These are phyloP conservation scores for Seiridium cupressi DNA, from an alignment of 2,329 filamentous ascomycete genomes.

Conservation along the genomic window DNA sequence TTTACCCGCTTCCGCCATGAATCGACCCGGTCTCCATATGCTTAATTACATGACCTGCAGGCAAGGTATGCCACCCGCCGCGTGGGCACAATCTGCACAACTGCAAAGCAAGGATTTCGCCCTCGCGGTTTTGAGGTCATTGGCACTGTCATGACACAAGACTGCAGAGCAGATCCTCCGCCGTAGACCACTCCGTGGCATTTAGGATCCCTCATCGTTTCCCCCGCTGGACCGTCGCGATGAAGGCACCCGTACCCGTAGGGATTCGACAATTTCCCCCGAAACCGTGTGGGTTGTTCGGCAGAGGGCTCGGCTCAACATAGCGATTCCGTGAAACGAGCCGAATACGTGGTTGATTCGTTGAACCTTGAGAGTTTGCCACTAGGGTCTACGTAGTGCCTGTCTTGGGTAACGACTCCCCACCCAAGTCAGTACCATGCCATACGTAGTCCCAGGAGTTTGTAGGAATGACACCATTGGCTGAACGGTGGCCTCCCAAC, in stretches of 20 bases:
- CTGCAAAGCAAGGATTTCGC: neutral
- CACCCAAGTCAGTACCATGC: neutral
- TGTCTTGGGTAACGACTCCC: constrained; percentile 3
- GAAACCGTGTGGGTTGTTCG: neutral
- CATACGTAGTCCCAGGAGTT: neutral
- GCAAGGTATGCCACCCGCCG: neutral
- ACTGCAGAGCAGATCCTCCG: neutral
- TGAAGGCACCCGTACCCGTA: neutral
- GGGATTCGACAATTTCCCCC: neutral
- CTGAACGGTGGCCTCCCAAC: neutral
- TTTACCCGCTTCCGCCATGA: neutral
- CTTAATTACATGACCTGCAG: neutral
- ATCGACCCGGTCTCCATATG: neutral
- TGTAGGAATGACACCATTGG: neutral
- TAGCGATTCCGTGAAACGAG: neutral
- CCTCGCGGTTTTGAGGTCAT: neutral
- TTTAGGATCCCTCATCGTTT: neutral
- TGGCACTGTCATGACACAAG: constrained; percentile 1
- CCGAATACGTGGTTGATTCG: constrained; percentile 1
- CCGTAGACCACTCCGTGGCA: neutral
- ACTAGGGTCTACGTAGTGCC: constrained; percentile 7
- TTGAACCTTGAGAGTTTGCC: neutral
- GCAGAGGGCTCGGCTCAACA: constrained; percentile 1
- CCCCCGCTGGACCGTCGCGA: neutral
- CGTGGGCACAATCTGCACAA: neutral